Evolutionary conservation across 2,329 filamentous ascomycete species (phyloP).

Genomic region (Clonostachys solani): DNA sequence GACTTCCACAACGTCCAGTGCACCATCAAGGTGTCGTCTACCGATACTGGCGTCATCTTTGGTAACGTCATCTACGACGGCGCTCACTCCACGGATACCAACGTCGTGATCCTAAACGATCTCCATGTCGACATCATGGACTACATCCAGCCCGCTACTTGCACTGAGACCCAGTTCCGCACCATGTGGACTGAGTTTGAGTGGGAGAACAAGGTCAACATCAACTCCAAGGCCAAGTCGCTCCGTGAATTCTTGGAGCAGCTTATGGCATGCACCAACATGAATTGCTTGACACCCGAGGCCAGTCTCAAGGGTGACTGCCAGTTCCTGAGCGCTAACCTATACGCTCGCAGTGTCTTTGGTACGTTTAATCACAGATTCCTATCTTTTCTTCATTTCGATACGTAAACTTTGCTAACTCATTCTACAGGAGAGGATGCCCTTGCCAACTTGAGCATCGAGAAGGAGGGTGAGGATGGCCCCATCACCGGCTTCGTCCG

Average conservation of each 20-base stretch:
- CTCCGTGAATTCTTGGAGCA: conserved; percentile 89
- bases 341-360: conserved; percentile 96
- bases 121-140: conserved; percentile 99
- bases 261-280: conserved; percentile 97
- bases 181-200: conserved; percentile 99
- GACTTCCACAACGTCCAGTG: conserved; percentile 98
- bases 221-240: conserved; percentile 93
- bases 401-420: conserved; percentile 11
- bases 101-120: conserved; percentile 97
- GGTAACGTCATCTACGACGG: conserved; percentile 98
- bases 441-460: conserved; percentile 93
- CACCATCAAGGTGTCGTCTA: conserved; percentile 97
- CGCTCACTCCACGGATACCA: conserved; percentile 84
- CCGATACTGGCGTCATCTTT: conserved; percentile 97
- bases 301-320: conserved; percentile 96
- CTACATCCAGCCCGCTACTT: conserved; percentile 96
- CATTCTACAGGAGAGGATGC: conserved; percentile 83
- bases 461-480: conserved; percentile 93
- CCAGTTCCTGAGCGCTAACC: conserved; percentile 93
- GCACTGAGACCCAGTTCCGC: conserved; percentile 96
- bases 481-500: conserved; percentile 96
- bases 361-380: conserved; percentile 66
- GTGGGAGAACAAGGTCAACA: conserved; percentile 99
- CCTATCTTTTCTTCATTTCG: conserved; percentile 4
- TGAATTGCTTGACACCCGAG: conserved; percentile 96